phyloP scores from a whole-genome alignment of 257 asterid species.

The Nicotiana benthamiana region DNA sequence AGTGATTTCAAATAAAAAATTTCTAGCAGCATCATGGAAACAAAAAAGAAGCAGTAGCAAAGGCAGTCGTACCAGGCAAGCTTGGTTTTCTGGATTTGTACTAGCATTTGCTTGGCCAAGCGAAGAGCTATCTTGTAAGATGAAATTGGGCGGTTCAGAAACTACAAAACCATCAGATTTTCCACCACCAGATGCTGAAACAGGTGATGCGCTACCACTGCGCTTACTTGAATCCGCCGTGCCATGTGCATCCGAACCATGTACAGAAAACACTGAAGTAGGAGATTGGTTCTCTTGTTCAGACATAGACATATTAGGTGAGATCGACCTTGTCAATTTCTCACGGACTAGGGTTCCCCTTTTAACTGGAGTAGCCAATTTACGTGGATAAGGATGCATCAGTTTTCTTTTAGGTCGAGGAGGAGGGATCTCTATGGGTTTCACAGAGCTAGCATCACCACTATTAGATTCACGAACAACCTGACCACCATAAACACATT shows the following conservation, averaged over 20 bases:
- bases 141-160: slow-evolving; percentile 26
- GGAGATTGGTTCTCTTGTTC: slow-evolving; percentile 63
- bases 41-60: neutral
- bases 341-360: slow-evolving; percentile 28
- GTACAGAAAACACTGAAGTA: slow-evolving; percentile 57
- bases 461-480: slow-evolving; percentile 57
- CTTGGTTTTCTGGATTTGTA: slow-evolving; percentile 35
- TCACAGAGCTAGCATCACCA: slow-evolving; percentile 37
- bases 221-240: slow-evolving; percentile 24
- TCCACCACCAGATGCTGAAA: slow-evolving; percentile 32
- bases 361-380: slow-evolving; percentile 33
- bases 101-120: slow-evolving; percentile 28
- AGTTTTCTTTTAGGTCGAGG: slow-evolving; percentile 97
- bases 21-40: neutral
- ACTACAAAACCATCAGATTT: slow-evolving; percentile 3
- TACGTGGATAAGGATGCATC: slow-evolving; percentile 90
- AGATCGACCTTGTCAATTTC: slow-evolving; percentile 19
- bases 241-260: slow-evolving; percentile 46
- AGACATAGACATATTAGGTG: slow-evolving; percentile 13
- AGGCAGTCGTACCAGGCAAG: slow-evolving; percentile 33
- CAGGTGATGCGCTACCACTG: slow-evolving; percentile 39
- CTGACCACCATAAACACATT: slow-evolving; percentile 26
- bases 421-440: slow-evolving; percentile 83
- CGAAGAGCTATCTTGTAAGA: slow-evolving; percentile 23
- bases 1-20: neutral